Evolutionary conservation across 257 asterid genomes (phyloP).

Genomic region (Coffea canephora): DNA sequence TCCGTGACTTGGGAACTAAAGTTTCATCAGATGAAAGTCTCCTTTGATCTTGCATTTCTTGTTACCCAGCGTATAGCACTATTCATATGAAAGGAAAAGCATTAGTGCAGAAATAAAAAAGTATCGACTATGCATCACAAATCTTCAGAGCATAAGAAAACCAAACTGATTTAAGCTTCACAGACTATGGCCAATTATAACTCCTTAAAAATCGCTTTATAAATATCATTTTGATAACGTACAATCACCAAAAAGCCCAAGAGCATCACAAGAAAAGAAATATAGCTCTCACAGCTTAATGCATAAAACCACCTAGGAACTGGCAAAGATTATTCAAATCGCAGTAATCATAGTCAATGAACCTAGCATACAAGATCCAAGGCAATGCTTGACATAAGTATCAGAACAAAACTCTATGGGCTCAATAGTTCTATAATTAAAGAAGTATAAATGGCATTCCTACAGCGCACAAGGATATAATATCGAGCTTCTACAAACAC

Average conservation of each 20-base stretch:
- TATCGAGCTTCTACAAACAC: background rate
- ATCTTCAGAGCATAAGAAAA: background rate
- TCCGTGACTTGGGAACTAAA: slow-evolving; percentile 45
- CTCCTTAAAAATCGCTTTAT: background rate
- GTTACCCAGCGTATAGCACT: background rate
- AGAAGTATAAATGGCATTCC: background rate
- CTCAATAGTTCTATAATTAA: background rate
- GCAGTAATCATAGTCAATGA: background rate
- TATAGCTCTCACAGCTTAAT: background rate
- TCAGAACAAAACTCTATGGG: background rate
- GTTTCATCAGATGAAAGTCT: slow-evolving; percentile 31
- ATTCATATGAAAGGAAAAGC: background rate
- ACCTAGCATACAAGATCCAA: background rate
- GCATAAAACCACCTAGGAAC: background rate
- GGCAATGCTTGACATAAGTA: background rate
- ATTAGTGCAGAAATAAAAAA: background rate
- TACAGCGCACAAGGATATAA: background rate
- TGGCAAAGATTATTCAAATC: background rate
- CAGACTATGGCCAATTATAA: background rate
- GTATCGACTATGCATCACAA: background rate
- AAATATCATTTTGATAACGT: background rate
- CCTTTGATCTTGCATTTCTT: slow-evolving; percentile 55
- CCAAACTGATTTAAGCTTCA: background rate
- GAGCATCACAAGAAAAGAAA: background rate
- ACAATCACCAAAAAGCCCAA: background rate